Evolutionary conservation across 768 basidiomycete species (phyloP).

Genomic region (Mycena albidolilacea): DNA sequence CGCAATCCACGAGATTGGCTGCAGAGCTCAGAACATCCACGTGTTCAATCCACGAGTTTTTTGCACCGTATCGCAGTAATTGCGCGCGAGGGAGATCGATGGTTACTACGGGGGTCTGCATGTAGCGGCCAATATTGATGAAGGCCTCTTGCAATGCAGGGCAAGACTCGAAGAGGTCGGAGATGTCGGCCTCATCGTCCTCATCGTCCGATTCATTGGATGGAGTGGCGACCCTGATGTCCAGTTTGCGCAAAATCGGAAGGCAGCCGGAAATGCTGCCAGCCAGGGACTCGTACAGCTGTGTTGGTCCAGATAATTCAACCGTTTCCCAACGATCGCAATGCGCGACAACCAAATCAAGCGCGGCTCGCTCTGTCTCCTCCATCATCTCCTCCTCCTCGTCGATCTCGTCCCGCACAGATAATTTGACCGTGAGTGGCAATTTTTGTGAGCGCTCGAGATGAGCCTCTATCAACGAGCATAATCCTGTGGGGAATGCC

Average conservation of each 20-base stretch:
- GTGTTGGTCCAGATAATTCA: neutral
- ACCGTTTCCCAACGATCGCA: constrained; percentile 12
- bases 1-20: constrained; percentile 24
- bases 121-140: neutral
- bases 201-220: neutral
- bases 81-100: neutral
- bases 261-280: neutral
- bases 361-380: neutral
- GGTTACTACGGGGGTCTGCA: neutral
- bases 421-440: constrained; percentile 4
- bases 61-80: neutral
- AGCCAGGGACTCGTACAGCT: neutral
- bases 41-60: neutral
- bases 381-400: too few relatives aligned
- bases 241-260: constrained; percentile 3
- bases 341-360: neutral
- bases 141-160: neutral
- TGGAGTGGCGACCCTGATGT: neutral
- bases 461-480: neutral
- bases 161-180: constrained; percentile 7
- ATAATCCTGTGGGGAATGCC: neutral
- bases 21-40: neutral
- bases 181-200: too few relatives aligned
- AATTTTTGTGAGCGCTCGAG: constrained; percentile 1
- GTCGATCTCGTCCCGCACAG: neutral